phyloP scores from a whole-genome alignment of 306 rosid species.

The Aeschynomene evenia region DNA sequence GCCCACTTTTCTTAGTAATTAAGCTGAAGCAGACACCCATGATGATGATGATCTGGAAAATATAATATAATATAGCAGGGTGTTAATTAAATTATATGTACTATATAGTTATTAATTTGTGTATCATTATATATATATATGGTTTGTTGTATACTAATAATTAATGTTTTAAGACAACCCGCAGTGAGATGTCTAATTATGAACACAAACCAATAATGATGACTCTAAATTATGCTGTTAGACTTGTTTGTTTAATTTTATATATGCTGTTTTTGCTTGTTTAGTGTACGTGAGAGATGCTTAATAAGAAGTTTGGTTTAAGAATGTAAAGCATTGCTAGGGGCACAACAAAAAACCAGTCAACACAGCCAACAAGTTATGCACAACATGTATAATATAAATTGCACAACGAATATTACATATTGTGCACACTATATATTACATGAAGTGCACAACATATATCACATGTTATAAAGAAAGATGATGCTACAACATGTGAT shows the following conservation, averaged over 20 bases:
- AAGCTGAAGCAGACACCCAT: constrained; percentile 42
- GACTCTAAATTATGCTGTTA: constrained; percentile 40
- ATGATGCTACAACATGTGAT: no score
- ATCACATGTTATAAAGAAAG: no score
- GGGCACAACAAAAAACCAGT: no score
- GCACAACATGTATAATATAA: no score
- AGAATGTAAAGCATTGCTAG: no score
- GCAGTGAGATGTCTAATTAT: constrained; percentile 35
- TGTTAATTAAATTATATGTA: no score
- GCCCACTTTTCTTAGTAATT: constrained; percentile 6
- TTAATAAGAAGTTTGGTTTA: constrained; percentile 32
- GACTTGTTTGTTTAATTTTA: constrained; percentile 33
- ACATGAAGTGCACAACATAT: no score
- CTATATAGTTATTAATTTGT: constrained; percentile 42
- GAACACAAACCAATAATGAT: constrained; percentile 44
- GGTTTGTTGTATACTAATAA: constrained; percentile 39
- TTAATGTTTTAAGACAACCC: constrained; percentile 23
- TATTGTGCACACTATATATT: no score
- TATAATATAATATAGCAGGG: constrained; percentile 44
- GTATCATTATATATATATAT: constrained; percentile 48
- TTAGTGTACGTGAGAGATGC: constrained; percentile 29
- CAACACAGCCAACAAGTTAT: no score
- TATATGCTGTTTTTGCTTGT: constrained; percentile 34
- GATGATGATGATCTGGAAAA: no score
- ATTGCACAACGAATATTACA: no score